Base-by-base conservation (phyloP, 2,329 filamentous ascomycete species). In the Chrysoporthe cubensis region DNA sequence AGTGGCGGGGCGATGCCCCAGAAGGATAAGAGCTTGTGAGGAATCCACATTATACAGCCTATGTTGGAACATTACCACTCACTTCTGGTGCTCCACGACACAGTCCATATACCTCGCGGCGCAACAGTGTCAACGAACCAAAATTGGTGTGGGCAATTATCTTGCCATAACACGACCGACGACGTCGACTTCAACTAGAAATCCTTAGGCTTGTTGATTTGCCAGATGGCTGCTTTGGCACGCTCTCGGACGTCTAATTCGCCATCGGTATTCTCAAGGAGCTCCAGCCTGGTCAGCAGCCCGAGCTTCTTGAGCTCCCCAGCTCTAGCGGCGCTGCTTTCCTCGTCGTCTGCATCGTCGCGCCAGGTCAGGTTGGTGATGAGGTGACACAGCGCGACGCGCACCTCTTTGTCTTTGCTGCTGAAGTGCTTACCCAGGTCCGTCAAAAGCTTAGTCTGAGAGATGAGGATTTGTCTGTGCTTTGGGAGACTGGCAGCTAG, bases 171-270 rank as follows among this genome's bases (percentile, higher is more conserved):
- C 4, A 50, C 32, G n/a, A 16, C 18, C 6, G 58, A 52, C 62
- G 44, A 7, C 42, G 21, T 37, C n/a, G 11, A 8, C 32, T n/a
- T 40, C n/a, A 37, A 21, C 59, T 64, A 70, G 16, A 62, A 67
- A 5, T 54, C 69, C 13, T 65, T 66, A 52, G 66, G 77, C 71
- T 81, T 78, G 71, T 85, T 88, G 79, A 96, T 87, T 78, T 94
- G 89, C 81, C 90, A 90, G 14, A 91, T 79, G 0, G 93, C 94
- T 56, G 88, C 90, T 81, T 94, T 97, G 1, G 92, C 93, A 71
- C 93, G 83, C 81, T 98, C 93, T 64, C 91, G 84, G 32, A 97
- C 91, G 77, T 97, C 93, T 67, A 96, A 78, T 74, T 96, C 93
- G 2, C 82, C 78, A 78, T 98, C 95, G 70, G 87, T 79, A 75